These are phyloP conservation scores for Zygosaccharomyces rouxii DNA, from an alignment of 805 yeast genomes.

Conservation along the genomic window DNA sequence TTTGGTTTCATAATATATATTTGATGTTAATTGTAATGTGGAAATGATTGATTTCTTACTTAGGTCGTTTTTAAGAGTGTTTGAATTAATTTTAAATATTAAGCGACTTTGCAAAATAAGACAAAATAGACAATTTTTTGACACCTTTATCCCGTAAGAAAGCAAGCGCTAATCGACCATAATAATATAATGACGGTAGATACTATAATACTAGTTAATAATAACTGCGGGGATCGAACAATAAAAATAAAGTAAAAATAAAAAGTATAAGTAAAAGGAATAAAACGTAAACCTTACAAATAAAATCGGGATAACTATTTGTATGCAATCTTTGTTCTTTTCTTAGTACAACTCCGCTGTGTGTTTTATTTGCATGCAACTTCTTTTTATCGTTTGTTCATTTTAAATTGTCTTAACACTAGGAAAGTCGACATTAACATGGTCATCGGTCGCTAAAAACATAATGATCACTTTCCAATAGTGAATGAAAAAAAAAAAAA, in stretches of 20 bases:
- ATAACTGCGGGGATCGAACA: not conserved
- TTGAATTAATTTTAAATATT: not conserved
- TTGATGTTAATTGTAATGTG: too few species aligned
- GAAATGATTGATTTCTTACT: not conserved
- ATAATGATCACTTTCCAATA: not conserved
- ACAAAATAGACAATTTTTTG: not conserved
- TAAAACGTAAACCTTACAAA: slow-evolving; percentile 5
- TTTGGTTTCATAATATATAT: too few species aligned
- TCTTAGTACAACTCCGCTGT: slow-evolving; percentile 16
- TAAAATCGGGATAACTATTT: slow-evolving; percentile 8
- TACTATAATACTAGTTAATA: not conserved
- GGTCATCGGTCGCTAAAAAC: not conserved
- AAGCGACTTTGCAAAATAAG: not conserved
- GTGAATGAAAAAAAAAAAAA: not conserved
- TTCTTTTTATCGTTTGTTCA: not conserved
- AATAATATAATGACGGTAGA: not conserved
- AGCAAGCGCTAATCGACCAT: not conserved
- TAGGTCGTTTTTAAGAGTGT: not conserved
- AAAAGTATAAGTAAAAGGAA: not conserved
- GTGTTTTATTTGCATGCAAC: slow-evolving; percentile 6
- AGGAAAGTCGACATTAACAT: not conserved
- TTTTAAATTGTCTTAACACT: not conserved
- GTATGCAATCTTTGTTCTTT: slow-evolving; percentile 6
- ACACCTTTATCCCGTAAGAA: not conserved
- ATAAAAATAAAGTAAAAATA: not conserved